These are phyloP conservation scores for Auriscalpium vulgare DNA, from an alignment of 768 basidiomycete species.

Conservation along the genomic window DNA sequence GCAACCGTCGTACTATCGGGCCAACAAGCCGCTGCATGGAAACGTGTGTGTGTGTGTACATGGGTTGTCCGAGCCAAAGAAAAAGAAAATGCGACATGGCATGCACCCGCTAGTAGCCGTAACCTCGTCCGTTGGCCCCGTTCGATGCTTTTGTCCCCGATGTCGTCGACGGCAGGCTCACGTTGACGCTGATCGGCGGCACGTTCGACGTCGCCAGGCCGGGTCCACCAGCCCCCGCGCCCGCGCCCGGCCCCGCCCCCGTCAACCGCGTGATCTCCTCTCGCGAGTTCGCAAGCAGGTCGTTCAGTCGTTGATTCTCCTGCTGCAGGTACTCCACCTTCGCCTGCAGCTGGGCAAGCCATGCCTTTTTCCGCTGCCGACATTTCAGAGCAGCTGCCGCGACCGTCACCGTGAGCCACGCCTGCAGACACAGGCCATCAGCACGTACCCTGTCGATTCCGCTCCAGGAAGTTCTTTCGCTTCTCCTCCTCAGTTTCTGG, in stretches of 20 bases:
- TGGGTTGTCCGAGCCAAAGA: background rate
- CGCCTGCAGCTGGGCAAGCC: constrained; percentile 86
- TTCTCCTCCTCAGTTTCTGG: constrained; percentile 99
- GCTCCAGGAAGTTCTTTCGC: constrained; percentile 90
- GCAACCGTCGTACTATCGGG: too few species aligned
- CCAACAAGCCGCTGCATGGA: too few species aligned
- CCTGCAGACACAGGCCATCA: background rate
- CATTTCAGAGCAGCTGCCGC: constrained; percentile 89
- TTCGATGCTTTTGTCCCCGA: constrained; percentile 1
- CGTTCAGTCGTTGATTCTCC: constrained; percentile 91
- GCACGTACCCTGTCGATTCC: constrained; percentile 87
- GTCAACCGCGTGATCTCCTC: constrained; percentile 88
- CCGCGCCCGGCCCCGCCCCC: constrained; percentile 21
- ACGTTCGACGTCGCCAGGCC: background rate
- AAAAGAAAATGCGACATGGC: background rate
- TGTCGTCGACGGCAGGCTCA: constrained; percentile 7
- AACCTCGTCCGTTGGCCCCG: constrained; percentile 9
- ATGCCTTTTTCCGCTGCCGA: constrained; percentile 97
- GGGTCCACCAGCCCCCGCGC: background rate
- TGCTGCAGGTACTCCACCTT: constrained; percentile 89
- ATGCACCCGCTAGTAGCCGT: constrained; percentile 7
- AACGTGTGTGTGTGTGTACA: too few species aligned
- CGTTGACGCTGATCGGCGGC: constrained; percentile 14
- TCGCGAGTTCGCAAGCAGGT: constrained; percentile 77
- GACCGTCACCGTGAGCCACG: background rate